Evolutionary conservation across 371 early-diverging fungal species (phyloP).

Genomic region (Mortierella sp.): DNA sequence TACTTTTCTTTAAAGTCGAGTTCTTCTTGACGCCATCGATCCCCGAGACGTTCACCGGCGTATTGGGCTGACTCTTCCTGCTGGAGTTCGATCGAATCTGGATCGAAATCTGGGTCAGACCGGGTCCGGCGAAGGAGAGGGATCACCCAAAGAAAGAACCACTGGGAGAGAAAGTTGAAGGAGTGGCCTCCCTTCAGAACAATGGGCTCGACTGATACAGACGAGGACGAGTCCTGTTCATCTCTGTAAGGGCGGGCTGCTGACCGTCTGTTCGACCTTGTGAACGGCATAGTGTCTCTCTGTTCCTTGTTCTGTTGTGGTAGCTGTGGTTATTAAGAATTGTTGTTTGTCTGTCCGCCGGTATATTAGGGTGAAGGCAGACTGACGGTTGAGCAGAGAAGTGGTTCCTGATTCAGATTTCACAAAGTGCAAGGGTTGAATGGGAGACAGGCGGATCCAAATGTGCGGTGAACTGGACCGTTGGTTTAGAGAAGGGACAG

Average conservation of each 20-base stretch:
- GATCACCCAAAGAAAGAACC: constrained; percentile 71
- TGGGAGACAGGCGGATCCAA: not conserved
- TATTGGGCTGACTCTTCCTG: constrained; percentile 62
- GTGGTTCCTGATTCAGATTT: not conserved
- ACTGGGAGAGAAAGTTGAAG: constrained; percentile 59
- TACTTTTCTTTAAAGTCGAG: constrained; percentile 50
- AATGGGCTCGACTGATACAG: constrained; percentile 23
- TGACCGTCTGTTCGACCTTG: constrained; percentile 38
- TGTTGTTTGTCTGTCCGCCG: not conserved
- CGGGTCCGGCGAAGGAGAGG: constrained; percentile 57
- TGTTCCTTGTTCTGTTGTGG: not conserved
- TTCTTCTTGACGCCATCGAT: constrained; percentile 62
- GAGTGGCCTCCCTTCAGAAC: constrained; percentile 57
- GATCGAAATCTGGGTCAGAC: constrained; percentile 57
- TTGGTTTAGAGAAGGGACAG: not conserved
- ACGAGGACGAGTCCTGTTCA: constrained; percentile 25
- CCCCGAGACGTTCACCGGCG: constrained; percentile 64
- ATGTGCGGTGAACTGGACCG: not conserved
- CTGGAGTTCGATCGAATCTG: constrained; percentile 58
- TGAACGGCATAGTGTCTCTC: constrained; percentile 13
- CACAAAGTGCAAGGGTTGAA: not conserved
- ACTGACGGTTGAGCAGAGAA: not conserved
- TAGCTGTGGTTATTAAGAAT: not conserved
- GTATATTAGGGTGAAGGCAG: not conserved
- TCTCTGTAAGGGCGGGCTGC: constrained; percentile 16